These are phyloP conservation scores for Penicillium simplicissimum DNA, from an alignment of 495 filamentous ascomycete genomes.

Conservation along the genomic window DNA sequence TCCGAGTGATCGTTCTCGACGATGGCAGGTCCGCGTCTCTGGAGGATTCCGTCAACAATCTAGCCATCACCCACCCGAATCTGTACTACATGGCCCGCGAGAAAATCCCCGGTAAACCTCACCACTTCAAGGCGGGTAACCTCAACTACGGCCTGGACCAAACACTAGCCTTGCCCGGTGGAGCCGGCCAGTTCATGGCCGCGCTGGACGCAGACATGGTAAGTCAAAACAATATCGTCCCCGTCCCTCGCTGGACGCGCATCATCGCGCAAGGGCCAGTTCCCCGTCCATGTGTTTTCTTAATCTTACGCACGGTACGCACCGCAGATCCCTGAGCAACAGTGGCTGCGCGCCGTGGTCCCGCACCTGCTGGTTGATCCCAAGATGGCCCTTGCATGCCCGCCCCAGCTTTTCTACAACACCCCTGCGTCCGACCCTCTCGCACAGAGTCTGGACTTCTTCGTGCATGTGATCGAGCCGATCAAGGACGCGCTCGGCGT, in stretches of 20 bases:
- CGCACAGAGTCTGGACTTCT: constrained; percentile 47
- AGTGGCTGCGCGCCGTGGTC: constrained; percentile 53
- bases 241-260: neutral
- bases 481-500: constrained; percentile 50
- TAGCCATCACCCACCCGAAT: constrained; percentile 36
- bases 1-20: constrained; percentile 54
- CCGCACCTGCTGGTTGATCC: constrained; percentile 50
- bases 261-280: neutral
- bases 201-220: constrained; percentile 58
- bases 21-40: constrained; percentile 45
- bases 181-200: constrained; percentile 49
- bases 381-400: constrained; percentile 51
- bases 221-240: constrained; percentile 13
- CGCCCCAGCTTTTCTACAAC: constrained; percentile 58
- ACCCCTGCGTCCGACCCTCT: constrained; percentile 52
- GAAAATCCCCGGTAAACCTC: constrained; percentile 47
- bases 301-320: constrained; percentile 10
- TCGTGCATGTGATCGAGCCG: constrained; percentile 52
- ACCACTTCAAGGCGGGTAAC: constrained; percentile 59
- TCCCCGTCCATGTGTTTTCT: neutral
- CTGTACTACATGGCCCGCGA: constrained; percentile 49
- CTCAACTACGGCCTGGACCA: constrained; percentile 50
- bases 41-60: constrained; percentile 28
- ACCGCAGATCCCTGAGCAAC: constrained; percentile 47
- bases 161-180: constrained; percentile 35